Conservation (phyloP, 1,284 basidiomycete species). For the Sporisorium reilianum region DNA sequence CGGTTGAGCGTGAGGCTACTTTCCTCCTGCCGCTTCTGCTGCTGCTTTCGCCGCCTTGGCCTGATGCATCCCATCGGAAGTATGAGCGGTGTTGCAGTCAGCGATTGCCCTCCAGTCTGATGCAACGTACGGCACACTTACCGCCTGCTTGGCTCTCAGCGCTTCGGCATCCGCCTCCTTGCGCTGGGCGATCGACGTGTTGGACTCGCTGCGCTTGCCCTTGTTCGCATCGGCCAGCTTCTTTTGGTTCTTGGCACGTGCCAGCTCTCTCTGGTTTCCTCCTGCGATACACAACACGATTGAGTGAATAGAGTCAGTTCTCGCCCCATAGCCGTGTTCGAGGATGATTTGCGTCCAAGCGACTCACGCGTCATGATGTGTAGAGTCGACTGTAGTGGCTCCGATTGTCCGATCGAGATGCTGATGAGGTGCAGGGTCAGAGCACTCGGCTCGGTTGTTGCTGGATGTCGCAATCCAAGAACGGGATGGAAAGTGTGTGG, state of each 20-base stretch:
- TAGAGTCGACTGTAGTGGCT: background rate
- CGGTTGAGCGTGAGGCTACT: constrained; percentile 9
- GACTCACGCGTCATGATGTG: constrained; percentile 4
- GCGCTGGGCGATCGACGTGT: constrained; percentile 55
- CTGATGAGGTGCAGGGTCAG: constrained; percentile 1
- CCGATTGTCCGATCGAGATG: background rate
- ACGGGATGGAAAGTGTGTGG: background rate
- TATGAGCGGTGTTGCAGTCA: background rate
- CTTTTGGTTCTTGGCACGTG: constrained; percentile 67
- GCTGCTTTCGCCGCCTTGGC: constrained; percentile 47
- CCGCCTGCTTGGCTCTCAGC: constrained; percentile 63
- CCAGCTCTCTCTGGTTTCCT: constrained; percentile 67
- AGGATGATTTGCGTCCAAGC: too few relatives aligned
- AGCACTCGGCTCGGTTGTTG: constrained; percentile 1
- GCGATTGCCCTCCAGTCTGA: background rate
- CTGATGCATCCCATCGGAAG: constrained; percentile 6
- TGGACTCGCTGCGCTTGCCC: constrained; percentile 57
- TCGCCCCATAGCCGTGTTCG: too few relatives aligned
- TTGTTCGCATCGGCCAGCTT: constrained; percentile 64
- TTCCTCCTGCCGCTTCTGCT: constrained; percentile 31
- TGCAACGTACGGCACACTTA: constrained; percentile 31
- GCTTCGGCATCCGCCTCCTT: constrained; percentile 64
- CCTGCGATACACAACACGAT: constrained; percentile 37
- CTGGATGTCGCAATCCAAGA: constrained; percentile 1
- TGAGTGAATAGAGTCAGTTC: background rate